Evolutionary conservation across 1,284 basidiomycete species (phyloP).

Genomic region (Fomes fomentarius): DNA sequence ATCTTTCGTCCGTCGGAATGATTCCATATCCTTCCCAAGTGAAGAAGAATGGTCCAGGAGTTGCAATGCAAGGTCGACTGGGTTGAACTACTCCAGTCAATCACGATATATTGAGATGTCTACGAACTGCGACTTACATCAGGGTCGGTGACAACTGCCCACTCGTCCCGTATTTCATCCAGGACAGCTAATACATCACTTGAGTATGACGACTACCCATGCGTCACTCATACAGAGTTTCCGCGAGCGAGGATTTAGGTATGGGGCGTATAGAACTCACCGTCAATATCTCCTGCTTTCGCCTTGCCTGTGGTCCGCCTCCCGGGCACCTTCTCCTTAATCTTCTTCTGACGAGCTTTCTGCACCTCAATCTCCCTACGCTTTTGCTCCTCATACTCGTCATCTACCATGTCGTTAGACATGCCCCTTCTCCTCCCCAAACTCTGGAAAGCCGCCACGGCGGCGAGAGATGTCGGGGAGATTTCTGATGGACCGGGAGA

Average conservation of each 20-base stretch:
- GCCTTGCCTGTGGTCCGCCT: slow-evolving; percentile 54
- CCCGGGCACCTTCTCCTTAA: slow-evolving; percentile 67
- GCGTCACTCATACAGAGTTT: neutral
- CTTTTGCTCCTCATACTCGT: slow-evolving; percentile 52
- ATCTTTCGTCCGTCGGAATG: slow-evolving; percentile 75
- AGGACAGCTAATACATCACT: slow-evolving; percentile 64
- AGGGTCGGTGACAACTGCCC: slow-evolving; percentile 86
- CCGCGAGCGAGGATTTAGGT: neutral
- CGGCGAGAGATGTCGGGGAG: slow-evolving; percentile 52
- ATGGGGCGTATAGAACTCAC: slow-evolving; percentile 42
- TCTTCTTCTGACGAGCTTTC: slow-evolving; percentile 61
- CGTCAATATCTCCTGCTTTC: slow-evolving; percentile 75
- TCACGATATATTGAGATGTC: slow-evolving; percentile 11
- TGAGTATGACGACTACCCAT: slow-evolving; percentile 1
- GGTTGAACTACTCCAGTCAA: slow-evolving; percentile 73
- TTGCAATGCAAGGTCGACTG: slow-evolving; percentile 87
- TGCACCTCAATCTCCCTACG: slow-evolving; percentile 63
- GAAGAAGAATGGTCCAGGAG: slow-evolving; percentile 79
- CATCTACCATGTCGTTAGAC: slow-evolving; percentile 46
- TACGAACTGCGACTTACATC: slow-evolving; percentile 57
- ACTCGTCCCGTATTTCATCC: slow-evolving; percentile 84
- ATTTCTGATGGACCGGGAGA: slow-evolving; percentile 28
- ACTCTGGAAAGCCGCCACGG: slow-evolving; percentile 68
- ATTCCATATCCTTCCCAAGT: slow-evolving; percentile 69
- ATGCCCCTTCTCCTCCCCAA: slow-evolving; percentile 59